A percentile compares a stretch with the other conserved stretches of the same genome.
Evolutionary conservation across 306 rosid genomes (phyloP).

Genomic region (Lupinus albus): DNA sequence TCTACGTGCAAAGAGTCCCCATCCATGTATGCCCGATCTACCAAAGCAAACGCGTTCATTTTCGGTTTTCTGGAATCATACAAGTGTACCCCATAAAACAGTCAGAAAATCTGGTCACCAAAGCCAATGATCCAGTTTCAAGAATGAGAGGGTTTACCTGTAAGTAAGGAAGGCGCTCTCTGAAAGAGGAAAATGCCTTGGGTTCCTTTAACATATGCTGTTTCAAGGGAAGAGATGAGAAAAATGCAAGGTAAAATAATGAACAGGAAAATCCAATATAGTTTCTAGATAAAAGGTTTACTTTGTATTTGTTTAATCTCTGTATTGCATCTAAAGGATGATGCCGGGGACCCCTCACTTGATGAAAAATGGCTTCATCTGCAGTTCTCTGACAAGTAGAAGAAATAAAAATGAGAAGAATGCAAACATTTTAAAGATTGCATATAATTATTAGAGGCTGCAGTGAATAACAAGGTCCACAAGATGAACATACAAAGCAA

Average conservation of each 20-base stretch:
- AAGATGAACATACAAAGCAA: slow-evolving; percentile 10
- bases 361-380: slow-evolving; percentile 73
- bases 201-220: slow-evolving; percentile 68
- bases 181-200: slow-evolving; percentile 76
- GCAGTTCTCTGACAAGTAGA: slow-evolving; percentile 62
- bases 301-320: slow-evolving; percentile 67
- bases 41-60: slow-evolving; percentile 91
- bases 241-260: slow-evolving; percentile 18
- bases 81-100: slow-evolving; percentile 12
- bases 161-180: slow-evolving; percentile 84
- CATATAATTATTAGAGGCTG: slow-evolving; percentile 14
- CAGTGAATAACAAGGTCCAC: slow-evolving; percentile 2
- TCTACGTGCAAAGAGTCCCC: slow-evolving; percentile 98
- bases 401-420: slow-evolving; percentile 37
- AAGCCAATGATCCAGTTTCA: slow-evolving; percentile 25
- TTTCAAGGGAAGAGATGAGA: slow-evolving; percentile 25
- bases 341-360: slow-evolving; percentile 71
- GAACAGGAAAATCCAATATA: slow-evolving; percentile 24
- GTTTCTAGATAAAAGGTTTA: slow-evolving; percentile 45
- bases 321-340: slow-evolving; percentile 70
- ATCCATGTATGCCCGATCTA: slow-evolving; percentile 99
- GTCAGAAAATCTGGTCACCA: slow-evolving; percentile 45
- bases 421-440: slow-evolving; percentile 16
- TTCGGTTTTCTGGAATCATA: slow-evolving; percentile 81
- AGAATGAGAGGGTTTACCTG: slow-evolving; percentile 63